Evolutionary conservation across 108 stramenopile species (phyloP).

Genomic region (Cyclotella distinguenda): DNA sequence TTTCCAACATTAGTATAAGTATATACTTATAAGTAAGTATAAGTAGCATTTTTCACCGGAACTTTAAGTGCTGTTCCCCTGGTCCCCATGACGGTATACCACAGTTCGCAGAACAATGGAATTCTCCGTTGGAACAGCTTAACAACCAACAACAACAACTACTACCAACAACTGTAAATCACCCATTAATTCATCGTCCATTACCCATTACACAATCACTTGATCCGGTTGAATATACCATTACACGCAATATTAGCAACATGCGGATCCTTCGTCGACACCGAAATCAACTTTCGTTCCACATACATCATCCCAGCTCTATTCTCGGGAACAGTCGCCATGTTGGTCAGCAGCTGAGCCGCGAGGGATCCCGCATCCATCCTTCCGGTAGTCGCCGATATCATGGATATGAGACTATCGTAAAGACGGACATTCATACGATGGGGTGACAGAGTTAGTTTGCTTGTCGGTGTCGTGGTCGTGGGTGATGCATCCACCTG

Average conservation of each 20-base stretch:
- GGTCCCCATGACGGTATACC: too few species aligned
- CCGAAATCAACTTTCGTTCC: slow-evolving; percentile 62
- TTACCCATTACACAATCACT: too few species aligned
- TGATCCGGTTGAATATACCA: slow-evolving; percentile 39
- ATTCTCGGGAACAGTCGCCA: slow-evolving; percentile 59
- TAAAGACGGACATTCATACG: slow-evolving; percentile 54
- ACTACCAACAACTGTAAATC: too few species aligned
- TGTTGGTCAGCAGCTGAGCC: slow-evolving; percentile 55
- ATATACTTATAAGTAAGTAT: too few species aligned
- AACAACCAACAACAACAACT: too few species aligned
- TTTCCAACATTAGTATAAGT: too few species aligned
- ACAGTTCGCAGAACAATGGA: too few species aligned
- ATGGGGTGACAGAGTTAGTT: slow-evolving; percentile 27
- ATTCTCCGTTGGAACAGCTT: too few species aligned
- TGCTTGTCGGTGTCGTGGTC: neutral
- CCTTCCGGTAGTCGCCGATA: slow-evolving; percentile 65
- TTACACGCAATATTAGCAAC: slow-evolving; percentile 71
- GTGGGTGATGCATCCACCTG: too few species aligned
- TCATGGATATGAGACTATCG: slow-evolving; percentile 71
- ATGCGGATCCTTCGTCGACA: slow-evolving; percentile 64
- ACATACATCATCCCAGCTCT: slow-evolving; percentile 57
- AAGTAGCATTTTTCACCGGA: too few species aligned
- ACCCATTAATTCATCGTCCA: too few species aligned
- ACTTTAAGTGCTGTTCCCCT: too few species aligned
- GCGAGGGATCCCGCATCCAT: slow-evolving; percentile 69